phyloP scores from a whole-genome alignment of 345 rosid species.

The Luvunga scandens region DNA sequence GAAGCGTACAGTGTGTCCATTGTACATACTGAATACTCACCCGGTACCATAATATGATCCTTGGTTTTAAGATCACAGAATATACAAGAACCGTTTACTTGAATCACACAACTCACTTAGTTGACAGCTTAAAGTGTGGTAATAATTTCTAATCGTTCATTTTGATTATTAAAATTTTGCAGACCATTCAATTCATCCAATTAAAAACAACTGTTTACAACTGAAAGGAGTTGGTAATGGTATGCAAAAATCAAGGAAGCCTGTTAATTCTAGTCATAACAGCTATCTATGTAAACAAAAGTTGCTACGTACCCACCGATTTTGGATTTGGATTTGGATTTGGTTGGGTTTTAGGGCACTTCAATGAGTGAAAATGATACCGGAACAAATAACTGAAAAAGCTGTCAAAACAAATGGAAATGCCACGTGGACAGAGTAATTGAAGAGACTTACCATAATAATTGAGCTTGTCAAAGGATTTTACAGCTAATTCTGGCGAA shows the following conservation, averaged over 20 bases:
- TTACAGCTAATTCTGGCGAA: slow-evolving; percentile 26
- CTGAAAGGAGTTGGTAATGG: neutral
- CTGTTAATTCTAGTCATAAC: neutral
- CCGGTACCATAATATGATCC: too few relatives aligned
- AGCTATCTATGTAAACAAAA: neutral
- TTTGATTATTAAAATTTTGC: too few relatives aligned
- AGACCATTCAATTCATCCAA: too few relatives aligned
- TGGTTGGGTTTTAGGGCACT: neutral
- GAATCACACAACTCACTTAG: too few relatives aligned
- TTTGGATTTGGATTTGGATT: neutral
- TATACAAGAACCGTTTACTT: too few relatives aligned
- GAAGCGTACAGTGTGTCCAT: too few relatives aligned
- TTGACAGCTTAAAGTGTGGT: too few relatives aligned
- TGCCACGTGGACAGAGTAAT: neutral
- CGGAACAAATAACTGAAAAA: neutral
- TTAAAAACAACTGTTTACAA: neutral
- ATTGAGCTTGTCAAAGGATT: slow-evolving; percentile 26
- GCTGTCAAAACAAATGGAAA: slow-evolving; percentile 2
- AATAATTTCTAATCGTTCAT: too few relatives aligned
- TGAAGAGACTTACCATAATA: neutral
- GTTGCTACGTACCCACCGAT: neutral
- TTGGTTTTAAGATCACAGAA: too few relatives aligned
- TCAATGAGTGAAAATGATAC: neutral
- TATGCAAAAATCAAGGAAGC: neutral
- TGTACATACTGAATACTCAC: accelerated